Evolutionary conservation across 805 yeast species (phyloP).

Genomic region (Ogataea nonfermentans): DNA sequence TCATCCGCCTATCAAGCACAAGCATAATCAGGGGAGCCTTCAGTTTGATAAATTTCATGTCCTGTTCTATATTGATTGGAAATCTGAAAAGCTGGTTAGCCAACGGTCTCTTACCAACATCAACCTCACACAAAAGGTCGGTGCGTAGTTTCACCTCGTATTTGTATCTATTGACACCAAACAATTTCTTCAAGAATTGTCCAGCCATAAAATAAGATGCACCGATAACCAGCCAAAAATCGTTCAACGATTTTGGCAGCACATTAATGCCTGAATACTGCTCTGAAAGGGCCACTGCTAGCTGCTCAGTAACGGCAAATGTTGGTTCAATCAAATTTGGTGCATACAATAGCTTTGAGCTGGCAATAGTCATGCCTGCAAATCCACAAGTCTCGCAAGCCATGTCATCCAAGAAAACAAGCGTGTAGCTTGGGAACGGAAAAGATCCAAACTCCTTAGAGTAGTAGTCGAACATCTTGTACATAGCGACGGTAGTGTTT

Average conservation of each 20-base stretch:
- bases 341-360: constrained; percentile 65
- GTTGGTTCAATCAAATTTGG: constrained; percentile 77
- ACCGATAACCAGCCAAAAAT: constrained; percentile 88
- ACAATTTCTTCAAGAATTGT: constrained; percentile 62
- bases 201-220: constrained; percentile 80
- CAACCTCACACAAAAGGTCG: constrained; percentile 68
- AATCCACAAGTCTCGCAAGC: constrained; percentile 55
- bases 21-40: constrained; percentile 85
- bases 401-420: constrained; percentile 67
- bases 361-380: constrained; percentile 68
- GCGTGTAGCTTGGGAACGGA: constrained; percentile 79
- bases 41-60: constrained; percentile 64
- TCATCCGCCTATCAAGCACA: constrained; percentile 88
- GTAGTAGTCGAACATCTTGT: constrained; percentile 77
- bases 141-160: constrained; percentile 63
- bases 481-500: constrained; percentile 75
- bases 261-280: constrained; percentile 96
- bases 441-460: constrained; percentile 89
- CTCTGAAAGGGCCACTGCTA: constrained; percentile 70
- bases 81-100: constrained; percentile 64
- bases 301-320: constrained; percentile 60
- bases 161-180: constrained; percentile 83
- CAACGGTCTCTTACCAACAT: constrained; percentile 78
- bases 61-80: constrained; percentile 58
- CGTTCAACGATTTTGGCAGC: constrained; percentile 73